phyloP scores from a whole-genome alignment of 768 basidiomycete species.

The Paxillus rubicundulus region DNA sequence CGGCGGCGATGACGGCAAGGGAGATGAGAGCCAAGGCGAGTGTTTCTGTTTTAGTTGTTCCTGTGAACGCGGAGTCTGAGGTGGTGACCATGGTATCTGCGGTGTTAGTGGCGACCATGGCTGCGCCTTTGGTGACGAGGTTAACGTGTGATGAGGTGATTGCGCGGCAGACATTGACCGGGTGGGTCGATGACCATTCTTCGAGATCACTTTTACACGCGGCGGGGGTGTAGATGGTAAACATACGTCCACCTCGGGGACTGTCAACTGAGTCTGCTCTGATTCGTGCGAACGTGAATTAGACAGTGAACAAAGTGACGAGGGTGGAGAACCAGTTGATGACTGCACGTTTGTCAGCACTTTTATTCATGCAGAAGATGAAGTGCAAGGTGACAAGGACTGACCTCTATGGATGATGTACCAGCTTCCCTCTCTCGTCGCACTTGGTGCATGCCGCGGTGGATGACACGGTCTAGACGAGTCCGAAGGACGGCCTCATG shows the following conservation, averaged over 20 bases:
- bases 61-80: constrained; percentile 19
- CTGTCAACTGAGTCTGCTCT: constrained; percentile 22
- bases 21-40: constrained; percentile 30
- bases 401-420: constrained; percentile 20
- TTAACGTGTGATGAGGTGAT: constrained; percentile 5
- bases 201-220: not conserved
- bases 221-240: not conserved
- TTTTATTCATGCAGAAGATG: constrained; percentile 11
- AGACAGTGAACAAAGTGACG: constrained; percentile 30
- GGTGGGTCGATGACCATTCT: constrained; percentile 9
- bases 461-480: constrained; percentile 52
- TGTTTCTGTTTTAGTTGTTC: constrained; percentile 13
- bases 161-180: constrained; percentile 13
- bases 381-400: constrained; percentile 4
- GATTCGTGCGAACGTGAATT: constrained; percentile 28
- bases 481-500: constrained; percentile 54
- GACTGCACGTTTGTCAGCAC: constrained; percentile 23
- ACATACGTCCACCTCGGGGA: constrained; percentile 20
- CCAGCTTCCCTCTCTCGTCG: constrained; percentile 13
- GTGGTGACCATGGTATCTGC: constrained; percentile 13
- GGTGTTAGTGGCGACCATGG: constrained; percentile 16
- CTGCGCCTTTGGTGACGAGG: constrained; percentile 5
- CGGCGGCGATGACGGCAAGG: constrained; percentile 30
- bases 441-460: constrained; percentile 21
- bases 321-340: constrained; percentile 24